These are phyloP conservation scores for Wallacemonas sp. DNA, from an alignment of 208 protist genomes.

Conservation along the genomic window DNA sequence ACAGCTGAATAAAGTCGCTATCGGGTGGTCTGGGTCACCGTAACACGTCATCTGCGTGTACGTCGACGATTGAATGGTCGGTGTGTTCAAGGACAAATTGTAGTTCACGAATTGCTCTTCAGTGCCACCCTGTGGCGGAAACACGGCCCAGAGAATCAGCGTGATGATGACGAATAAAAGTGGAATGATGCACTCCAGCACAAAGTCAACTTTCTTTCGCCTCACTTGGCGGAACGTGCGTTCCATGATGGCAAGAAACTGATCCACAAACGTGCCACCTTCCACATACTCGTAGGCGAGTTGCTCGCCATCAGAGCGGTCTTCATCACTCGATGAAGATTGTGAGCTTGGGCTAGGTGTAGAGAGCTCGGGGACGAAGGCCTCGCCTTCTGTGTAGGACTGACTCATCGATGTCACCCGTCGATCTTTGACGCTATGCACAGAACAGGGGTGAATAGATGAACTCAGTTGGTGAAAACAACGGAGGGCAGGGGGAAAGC, in stretches of 20 bases:
- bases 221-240: slow-evolving; percentile 16
- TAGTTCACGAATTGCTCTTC: slow-evolving; percentile 32
- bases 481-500: too few species aligned
- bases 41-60: slow-evolving; percentile 24
- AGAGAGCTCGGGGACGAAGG: too few species aligned
- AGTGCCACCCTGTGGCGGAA: slow-evolving; percentile 8
- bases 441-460: too few species aligned
- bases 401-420: too few species aligned
- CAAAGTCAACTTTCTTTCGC: slow-evolving; percentile 12
- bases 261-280: slow-evolving; percentile 18
- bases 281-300: background rate
- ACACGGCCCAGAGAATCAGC: slow-evolving; percentile 28
- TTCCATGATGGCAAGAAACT: slow-evolving; percentile 20
- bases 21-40: slow-evolving; percentile 11
- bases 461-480: too few species aligned
- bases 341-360: too few species aligned
- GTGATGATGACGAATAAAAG: slow-evolving; percentile 31
- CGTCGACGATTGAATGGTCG: slow-evolving; percentile 4
- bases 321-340: too few species aligned
- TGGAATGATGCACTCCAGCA: slow-evolving; percentile 36
- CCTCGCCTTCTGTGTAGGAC: too few species aligned
- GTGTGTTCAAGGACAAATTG: slow-evolving; percentile 4
- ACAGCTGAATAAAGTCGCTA: slow-evolving; percentile 33
- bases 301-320: background rate
- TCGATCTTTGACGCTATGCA: too few species aligned